phyloP scores from a whole-genome alignment of 2,329 filamentous ascomycete species.

The Ceratocystis lukuohia region DNA sequence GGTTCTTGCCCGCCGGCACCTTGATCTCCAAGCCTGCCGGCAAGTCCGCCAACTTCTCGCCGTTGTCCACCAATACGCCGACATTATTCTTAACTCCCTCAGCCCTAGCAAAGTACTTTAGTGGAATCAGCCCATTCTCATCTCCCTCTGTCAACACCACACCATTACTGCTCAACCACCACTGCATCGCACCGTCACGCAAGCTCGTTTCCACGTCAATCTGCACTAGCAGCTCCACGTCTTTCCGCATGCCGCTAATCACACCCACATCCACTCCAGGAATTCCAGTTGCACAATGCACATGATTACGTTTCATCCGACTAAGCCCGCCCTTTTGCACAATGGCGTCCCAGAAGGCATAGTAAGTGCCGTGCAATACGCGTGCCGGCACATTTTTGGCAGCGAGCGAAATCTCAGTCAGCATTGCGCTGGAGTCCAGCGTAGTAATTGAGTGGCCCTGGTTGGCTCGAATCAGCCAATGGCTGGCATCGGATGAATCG shows the following conservation, averaged over 20 bases:
- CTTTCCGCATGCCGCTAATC: conserved; percentile 67
- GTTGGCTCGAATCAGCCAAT: conserved; percentile 85
- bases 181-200: conserved; percentile 45
- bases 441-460: conserved; percentile 82
- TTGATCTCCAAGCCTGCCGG: conserved; percentile 43
- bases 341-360: conserved; percentile 64
- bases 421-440: conserved; percentile 54
- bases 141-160: conserved; percentile 54
- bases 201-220: conserved; percentile 58
- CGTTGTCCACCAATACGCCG: conserved; percentile 57
- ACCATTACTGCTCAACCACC: conserved; percentile 69
- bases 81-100: conserved; percentile 46
- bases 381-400: conserved; percentile 45
- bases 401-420: conserved; percentile 52
- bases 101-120: conserved; percentile 59
- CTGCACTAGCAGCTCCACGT: conserved; percentile 65
- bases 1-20: conserved; percentile 36
- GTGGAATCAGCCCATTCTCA: conserved; percentile 47
- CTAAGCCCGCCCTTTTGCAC: conserved; percentile 62
- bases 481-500: conserved; percentile 37
- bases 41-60: conserved; percentile 51
- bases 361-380: conserved; percentile 83
- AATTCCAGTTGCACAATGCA: conserved; percentile 74
- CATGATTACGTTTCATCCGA: conserved; percentile 72
- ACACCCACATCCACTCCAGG: conserved; percentile 36